Base-by-base conservation (phyloP, 2,329 filamentous ascomycete genomes). In the Ceratocystiopsis brevicomis region DNA sequence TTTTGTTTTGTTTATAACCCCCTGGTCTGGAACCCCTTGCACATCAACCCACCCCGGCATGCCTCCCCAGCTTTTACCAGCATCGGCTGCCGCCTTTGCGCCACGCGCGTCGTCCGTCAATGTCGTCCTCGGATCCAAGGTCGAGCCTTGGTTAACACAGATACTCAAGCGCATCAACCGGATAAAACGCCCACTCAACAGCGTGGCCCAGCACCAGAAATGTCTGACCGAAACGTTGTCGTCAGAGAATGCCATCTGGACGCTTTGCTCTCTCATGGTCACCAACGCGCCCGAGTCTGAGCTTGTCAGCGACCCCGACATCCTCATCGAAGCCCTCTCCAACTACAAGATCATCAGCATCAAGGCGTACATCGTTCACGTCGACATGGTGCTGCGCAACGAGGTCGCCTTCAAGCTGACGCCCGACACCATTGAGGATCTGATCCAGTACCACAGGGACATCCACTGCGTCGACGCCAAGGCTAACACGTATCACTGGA, bases 381-480 rank as follows among this genome's bases (percentile, higher is more conserved):
- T 98, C 62, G 90, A 98, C 67, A 94, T 96, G 86, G 88, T 98
- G 47, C 76, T 92, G 55, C 81, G 87, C 62, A 90, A 93, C 60
- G 90, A 96, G 67, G 86, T 98, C 56, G 90, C 87, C 52, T 96
- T 87, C 73, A 98, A 98, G 73, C 73, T 98, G 56, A 96, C 87
- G 19, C 75, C 79, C 46, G 90, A 96, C 59, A 86, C 87, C 48
- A 98, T 98, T 64, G 86, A 94, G 56, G 66, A 82, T 42, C 74
- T 98, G 50, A 80, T 94, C 59, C 84, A 94, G 59, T 93, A 93
- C 62, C 90, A 98, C 73, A 87, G 90, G 68, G 84, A 95, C 51
- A 73, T 96, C 53, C 87, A 93, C 68, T 93, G 84, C 53, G 73
- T 87, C 55, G 84, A 98, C 59, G 79, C 83, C 54, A 83, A 85